Evolutionary conservation across 1,284 basidiomycete genomes (phyloP).

Genomic region (Austroboletus olivaceoglutinosus): DNA sequence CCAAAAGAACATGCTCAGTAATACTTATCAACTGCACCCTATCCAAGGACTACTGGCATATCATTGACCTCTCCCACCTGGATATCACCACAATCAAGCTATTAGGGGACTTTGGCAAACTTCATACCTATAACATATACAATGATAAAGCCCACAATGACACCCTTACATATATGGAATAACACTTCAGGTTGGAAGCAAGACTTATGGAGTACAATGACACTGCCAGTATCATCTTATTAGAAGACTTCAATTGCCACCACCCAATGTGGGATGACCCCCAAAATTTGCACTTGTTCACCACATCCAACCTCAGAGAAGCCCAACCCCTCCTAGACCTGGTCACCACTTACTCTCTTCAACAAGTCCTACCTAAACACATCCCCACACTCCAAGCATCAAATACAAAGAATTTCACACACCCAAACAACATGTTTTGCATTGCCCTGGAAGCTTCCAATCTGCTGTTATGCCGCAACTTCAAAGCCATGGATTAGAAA

Average conservation of each 20-base stretch:
- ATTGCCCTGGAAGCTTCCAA: too few relatives aligned
- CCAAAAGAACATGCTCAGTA: too few relatives aligned
- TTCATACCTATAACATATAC: slow-evolving; percentile 1
- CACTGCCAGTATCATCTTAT: slow-evolving; percentile 20
- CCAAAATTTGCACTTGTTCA: slow-evolving; percentile 27
- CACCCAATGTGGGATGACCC: slow-evolving; percentile 46
- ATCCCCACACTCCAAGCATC: too few relatives aligned
- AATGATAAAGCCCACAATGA: background rate
- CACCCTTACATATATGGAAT: background rate
- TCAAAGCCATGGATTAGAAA: background rate
- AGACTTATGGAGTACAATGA: too few relatives aligned
- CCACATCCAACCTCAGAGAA: background rate
- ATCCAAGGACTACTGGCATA: slow-evolving; percentile 5
- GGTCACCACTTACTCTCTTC: background rate
- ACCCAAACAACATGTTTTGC: too few relatives aligned
- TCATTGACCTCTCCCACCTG: background rate
- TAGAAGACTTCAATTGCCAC: slow-evolving; percentile 28
- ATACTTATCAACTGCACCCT: slow-evolving; percentile 23
- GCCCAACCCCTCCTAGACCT: background rate
- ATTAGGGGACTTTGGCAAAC: background rate
- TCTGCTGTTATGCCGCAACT: background rate
- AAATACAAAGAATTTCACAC: too few relatives aligned
- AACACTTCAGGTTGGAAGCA: too few relatives aligned
- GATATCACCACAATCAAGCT: background rate
- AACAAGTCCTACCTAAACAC: background rate